Evolutionary conservation across 352 stramenopile genomes (phyloP).

Genomic region (Nothophytophthora sp.): DNA sequence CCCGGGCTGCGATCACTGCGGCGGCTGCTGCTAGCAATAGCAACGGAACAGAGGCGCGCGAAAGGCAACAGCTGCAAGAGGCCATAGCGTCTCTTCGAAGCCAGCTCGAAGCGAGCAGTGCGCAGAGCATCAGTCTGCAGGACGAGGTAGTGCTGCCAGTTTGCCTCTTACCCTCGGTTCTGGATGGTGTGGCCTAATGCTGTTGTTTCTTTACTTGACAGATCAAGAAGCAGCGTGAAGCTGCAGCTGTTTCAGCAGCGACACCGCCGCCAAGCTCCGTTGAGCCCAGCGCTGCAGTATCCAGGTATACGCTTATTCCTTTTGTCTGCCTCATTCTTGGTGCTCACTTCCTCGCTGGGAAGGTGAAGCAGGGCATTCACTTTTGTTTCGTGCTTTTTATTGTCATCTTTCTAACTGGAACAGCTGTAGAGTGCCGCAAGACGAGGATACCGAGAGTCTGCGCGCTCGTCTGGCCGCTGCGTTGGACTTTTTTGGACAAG

Average conservation of each 20-base stretch:
- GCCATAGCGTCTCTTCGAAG: conserved; percentile 21
- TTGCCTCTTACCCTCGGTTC: too few relatives aligned
- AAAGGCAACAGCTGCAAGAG: conserved; percentile 17
- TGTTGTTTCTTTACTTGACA: conserved; percentile 9
- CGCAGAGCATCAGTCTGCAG: conserved; percentile 12
- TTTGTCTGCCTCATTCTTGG: too few relatives aligned
- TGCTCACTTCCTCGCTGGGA: too few relatives aligned
- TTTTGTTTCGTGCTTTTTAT: background rate
- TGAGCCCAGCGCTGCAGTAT: background rate
- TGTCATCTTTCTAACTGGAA: too few relatives aligned
- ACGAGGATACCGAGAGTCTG: conserved; percentile 13
- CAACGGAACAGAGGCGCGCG: conserved; percentile 6
- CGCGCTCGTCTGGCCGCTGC: conserved; percentile 17
- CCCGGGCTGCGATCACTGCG: conserved; percentile 18
- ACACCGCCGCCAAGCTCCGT: background rate
- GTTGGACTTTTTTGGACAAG: conserved; percentile 24
- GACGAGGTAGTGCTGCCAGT: conserved; percentile 15
- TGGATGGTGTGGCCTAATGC: conserved; percentile 8
- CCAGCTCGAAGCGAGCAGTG: conserved; percentile 20
- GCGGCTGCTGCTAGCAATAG: conserved; percentile 10
- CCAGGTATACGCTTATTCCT: too few relatives aligned
- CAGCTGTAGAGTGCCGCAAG: conserved; percentile 11
- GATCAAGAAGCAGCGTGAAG: conserved; percentile 17
- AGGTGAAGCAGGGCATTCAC: background rate
- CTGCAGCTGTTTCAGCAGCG: background rate